Conservation (phyloP, 2,329 filamentous ascomycete genomes). For the Alternaria arborescens region DNA sequence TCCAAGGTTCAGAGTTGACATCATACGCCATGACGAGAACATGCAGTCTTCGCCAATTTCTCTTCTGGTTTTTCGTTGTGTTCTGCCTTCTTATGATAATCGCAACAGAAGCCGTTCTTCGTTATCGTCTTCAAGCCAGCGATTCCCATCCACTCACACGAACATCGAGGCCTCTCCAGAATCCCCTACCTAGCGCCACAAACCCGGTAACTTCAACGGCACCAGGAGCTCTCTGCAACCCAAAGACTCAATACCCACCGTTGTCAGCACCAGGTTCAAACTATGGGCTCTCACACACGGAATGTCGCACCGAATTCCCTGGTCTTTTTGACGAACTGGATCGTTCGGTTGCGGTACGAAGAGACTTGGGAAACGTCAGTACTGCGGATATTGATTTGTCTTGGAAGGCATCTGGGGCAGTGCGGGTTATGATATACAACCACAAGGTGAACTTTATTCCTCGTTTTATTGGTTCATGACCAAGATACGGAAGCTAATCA, state of each 20-base stretch:
- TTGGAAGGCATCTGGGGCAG: slow-evolving; percentile 29
- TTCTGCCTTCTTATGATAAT: slow-evolving; percentile 9
- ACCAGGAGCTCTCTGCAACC: background rate
- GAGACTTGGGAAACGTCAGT: slow-evolving; percentile 21
- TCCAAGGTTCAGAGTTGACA: background rate
- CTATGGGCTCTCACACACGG: slow-evolving; percentile 3
- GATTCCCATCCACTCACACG: background rate
- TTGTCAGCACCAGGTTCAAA: background rate
- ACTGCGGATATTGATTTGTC: slow-evolving; percentile 30
- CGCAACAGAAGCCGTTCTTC: slow-evolving; percentile 8
- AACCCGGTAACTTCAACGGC: background rate
- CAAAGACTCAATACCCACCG: background rate
- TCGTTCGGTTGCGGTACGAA: slow-evolving; percentile 22
- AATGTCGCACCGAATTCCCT: slow-evolving; percentile 34
- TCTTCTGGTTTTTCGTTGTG: slow-evolving; percentile 1
- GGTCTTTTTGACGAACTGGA: slow-evolving; percentile 36
- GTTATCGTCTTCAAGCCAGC: slow-evolving; percentile 9
- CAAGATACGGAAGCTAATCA: background rate
- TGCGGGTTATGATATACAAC: slow-evolving; percentile 42
- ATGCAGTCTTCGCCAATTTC: slow-evolving; percentile 9
- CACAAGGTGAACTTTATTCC: slow-evolving; percentile 26
- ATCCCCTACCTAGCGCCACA: background rate
- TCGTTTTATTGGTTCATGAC: background rate
- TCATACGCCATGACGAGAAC: background rate
- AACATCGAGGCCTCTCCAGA: background rate